Evolutionary conservation across 495 filamentous ascomycete genomes (phyloP), one percentile per base, ranked within the genome.

Genomic region (Tuber borchii): DNA sequence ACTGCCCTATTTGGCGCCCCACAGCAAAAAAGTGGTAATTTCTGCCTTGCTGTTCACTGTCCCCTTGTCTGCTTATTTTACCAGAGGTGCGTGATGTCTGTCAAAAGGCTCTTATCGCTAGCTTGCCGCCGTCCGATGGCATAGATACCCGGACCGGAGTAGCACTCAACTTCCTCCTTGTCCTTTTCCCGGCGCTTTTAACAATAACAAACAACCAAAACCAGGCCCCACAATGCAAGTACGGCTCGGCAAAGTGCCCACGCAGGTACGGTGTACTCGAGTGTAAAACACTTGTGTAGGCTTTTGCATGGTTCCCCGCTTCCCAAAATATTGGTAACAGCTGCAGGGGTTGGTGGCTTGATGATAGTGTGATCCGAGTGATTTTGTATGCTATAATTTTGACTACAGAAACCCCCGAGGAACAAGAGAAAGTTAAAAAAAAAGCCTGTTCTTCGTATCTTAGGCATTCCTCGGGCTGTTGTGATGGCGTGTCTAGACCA

Each of bases 171-270:
- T n/a, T n/a, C 51, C 17, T 16, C 12, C 51, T 61, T n/a, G 26
- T 31, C 51, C 51, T 31, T 16, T 56, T 26, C 56, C 56, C 26
- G 34, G 19, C 31, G 3, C 7, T 17, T 65, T 31, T 7, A 34
- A 65, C 56, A 65, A 65, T 1, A 65, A 65, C 56, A 65, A 65
- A 65, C 56, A 65, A 65, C 56, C 56, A 65, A 65, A 65, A 65
- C 12, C 17, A 34, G 56, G 56, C 26, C 56, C 14, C 12, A 34
- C 19, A 16, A 17, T 19, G 56, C 56, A 31, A 16, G 26, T 34
- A 31, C 56, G 34, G 12, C 56, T 65, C 56, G 34, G 26, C 26
- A 26, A 65, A 14, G 34, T 65, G 56, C 26, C 56, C 5, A 34
- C 56, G 56, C 56, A 65, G 26, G 56, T 65, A 34, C 56, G 14